Base-by-base conservation (phyloP, 2,329 filamentous ascomycete genomes). In the Chalaropsis thielavioides region DNA sequence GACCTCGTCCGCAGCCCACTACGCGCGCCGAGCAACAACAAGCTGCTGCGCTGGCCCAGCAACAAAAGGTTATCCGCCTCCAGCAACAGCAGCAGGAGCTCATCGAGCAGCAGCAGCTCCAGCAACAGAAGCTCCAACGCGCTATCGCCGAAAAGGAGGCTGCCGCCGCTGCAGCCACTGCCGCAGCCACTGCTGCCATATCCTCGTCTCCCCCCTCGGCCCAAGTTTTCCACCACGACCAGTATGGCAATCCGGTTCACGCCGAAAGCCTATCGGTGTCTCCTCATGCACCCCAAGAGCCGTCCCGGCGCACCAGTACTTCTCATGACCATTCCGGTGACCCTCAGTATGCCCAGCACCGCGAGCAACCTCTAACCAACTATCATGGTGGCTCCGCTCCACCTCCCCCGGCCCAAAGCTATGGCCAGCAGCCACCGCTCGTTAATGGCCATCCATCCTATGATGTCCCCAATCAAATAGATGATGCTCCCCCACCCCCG, bases 381-480 rank as follows among this genome's bases (percentile, higher is more conserved):
- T 58, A 58, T 58, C 54, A 58, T 35, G 27, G 8, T 6, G 27
- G 17, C 13, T 58, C 54, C 38, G 27, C n/a, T n/a, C 27, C 54
- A 17, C 27, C 22, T 17, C 15, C n/a, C 5, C 54, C 54, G n/a
- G 10, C 13, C n/a, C 15, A 17, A 27, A 27, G n/a, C 17, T 38
- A 66, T 41, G 49, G 59, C 3, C 66, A 66, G 24, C 24, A 56
- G 27, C 62, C 58, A 22, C 43, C 60, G 31, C 73, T 73, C 6
- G 69, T 74, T 3, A 67, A 73, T 5, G 78, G 79, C 1, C 72
- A 76, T 41, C 76, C 78, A 41, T 75, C 76, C 2, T 81, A 82
- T 7, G 82, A 82, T 2, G 81, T 80, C 7, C 81, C 82, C 0
- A 81, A 81, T 2, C 81, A 75, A 10, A 67, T 73, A 6, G 78